Base-by-base conservation (phyloP, 345 rosid genomes). In the Bruguiera gymnorhiza region DNA sequence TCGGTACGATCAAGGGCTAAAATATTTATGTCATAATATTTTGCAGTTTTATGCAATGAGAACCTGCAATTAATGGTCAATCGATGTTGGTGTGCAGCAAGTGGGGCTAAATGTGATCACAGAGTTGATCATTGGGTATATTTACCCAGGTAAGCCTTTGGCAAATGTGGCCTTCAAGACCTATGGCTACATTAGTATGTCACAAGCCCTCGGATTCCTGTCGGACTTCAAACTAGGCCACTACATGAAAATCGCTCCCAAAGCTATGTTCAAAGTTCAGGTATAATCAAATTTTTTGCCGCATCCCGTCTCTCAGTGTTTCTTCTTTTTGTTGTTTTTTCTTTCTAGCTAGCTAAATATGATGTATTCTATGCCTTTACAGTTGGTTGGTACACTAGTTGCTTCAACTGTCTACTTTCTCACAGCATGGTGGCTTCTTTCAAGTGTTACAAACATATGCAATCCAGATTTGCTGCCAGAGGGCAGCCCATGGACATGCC, bases 81-180 rank as follows among this genome's bases (percentile, higher is more conserved):
- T 65, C 6, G 11, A 52, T 36, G 1, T 20, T 9, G 54, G 26
- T 60, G 1, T 15, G 85, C 85, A 86, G 93, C 81, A 81, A 77
- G 82, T 87, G 31, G 92, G 96, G 65, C 83, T 91, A 30, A 91
- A 91, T 43, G 93, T 93, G 62, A 89, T 93, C 20, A 86, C 97
- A 3, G 96, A 91, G 66, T 56, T 91, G 80, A 75, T 88, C 53
- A 93, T 93, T 0, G 96, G 96, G 39, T 93, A 89, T 61, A 56
- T 86, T 61, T 81, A 82, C 32, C 96, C 97, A 0, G 98, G 98
- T 51, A 88, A 70, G 76, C 96, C 97, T 34, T 83, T 93, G 19
- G 98, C 98, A 5, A 91, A 93, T 65, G 93, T 93, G n/a, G 66
- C 89, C 52, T 93, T 93, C 86, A 93, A 89, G 91, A 88, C 97